Conservation (phyloP, 2,329 filamentous ascomycete species). For the Alternaria sp. region DNA sequence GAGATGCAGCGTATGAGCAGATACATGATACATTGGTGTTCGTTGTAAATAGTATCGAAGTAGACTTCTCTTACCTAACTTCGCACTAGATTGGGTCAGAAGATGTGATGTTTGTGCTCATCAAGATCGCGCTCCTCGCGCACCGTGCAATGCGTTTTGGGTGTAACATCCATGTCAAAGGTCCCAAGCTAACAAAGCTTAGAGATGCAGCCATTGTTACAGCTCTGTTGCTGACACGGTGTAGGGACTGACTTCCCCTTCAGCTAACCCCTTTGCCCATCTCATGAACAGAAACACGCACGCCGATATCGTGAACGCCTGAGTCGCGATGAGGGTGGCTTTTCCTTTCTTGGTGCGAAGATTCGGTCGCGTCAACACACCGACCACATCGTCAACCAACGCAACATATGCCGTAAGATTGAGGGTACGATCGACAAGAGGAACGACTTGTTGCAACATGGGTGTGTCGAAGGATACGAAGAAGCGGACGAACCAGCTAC, state of each 20-base stretch:
- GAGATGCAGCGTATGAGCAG: not conserved
- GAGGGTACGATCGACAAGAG: conserved; percentile 10
- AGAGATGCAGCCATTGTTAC: not conserved
- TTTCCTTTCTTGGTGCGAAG: conserved; percentile 15
- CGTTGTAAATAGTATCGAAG: not conserved
- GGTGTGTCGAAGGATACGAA: conserved; percentile 9
- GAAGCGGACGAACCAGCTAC: conserved; percentile 3
- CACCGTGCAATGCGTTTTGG: not conserved
- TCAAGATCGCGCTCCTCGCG: not conserved
- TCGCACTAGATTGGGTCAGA: not conserved
- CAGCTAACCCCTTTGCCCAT: not conserved
- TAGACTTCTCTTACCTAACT: not conserved
- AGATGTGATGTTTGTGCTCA: not conserved
- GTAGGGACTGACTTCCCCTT: not conserved
- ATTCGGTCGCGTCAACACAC: conserved; percentile 19
- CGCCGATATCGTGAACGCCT: conserved; percentile 5
- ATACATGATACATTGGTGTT: not conserved
- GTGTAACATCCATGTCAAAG: not conserved
- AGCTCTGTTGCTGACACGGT: not conserved
- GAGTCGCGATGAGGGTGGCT: conserved; percentile 11
- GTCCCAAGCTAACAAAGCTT: not conserved
- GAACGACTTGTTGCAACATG: not conserved
- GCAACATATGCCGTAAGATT: conserved; percentile 22
- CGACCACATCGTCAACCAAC: conserved; percentile 27
- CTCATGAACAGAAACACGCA: not conserved